Conservation (phyloP, 2,329 filamentous ascomycete genomes). For the Elsinoe ampelina region DNA sequence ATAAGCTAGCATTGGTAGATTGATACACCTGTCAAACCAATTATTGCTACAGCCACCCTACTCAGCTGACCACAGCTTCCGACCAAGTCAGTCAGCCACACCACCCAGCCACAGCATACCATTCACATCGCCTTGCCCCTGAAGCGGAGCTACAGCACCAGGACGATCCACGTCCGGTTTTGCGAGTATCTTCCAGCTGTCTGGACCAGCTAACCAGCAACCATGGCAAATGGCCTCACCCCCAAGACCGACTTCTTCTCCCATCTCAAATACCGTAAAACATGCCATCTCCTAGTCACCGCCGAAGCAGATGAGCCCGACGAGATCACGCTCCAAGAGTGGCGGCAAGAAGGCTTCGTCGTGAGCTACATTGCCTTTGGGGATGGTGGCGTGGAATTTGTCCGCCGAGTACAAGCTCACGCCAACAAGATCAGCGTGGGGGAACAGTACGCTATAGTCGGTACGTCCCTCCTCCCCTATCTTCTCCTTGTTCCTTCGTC, state of each 20-base stretch:
- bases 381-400: slow-evolving; percentile 40
- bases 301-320: slow-evolving; percentile 50
- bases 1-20: no score
- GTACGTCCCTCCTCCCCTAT: slow-evolving; percentile 45
- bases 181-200: no score
- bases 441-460: slow-evolving; percentile 55
- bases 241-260: slow-evolving; percentile 24
- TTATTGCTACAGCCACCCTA: background rate
- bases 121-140: background rate
- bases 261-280: slow-evolving; percentile 31
- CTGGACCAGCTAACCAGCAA: background rate
- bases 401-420: slow-evolving; percentile 40
- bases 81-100: background rate
- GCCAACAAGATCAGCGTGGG: slow-evolving; percentile 48
- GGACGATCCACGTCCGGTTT: no score
- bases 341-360: slow-evolving; percentile 52
- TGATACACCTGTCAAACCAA: background rate
- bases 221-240: slow-evolving; percentile 2
- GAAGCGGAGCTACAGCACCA: background rate
- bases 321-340: slow-evolving; percentile 42
- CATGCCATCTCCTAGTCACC: slow-evolving; percentile 40
- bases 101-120: background rate
- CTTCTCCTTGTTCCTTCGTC: no score
- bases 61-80: no score
- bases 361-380: slow-evolving; percentile 47